Base-by-base conservation (phyloP, 75 land plant genomes). In the Ceratopteris richardii region DNA sequence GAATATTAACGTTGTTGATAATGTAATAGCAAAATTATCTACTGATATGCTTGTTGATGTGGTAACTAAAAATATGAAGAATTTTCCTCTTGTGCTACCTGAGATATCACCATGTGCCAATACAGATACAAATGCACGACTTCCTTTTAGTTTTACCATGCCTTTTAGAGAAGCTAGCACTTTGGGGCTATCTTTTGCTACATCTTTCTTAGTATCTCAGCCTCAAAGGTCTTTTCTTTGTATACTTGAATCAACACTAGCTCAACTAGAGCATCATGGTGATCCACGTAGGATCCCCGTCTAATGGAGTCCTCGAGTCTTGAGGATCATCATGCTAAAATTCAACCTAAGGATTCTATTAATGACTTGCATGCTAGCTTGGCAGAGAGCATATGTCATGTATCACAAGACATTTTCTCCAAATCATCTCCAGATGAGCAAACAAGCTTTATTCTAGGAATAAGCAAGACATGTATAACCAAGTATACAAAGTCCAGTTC, bases 231-330 rank as follows among this genome's bases (percentile, higher is more conserved):
- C n/a, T n/a, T n/a, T n/a, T n/a, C n/a, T 16, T 13, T 11, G 18
- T 52, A 14, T 11, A 11, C 20, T 20, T 52, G 19, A 11, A 16
- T 13, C 19, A 52, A 20, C 11, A 16, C 12, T 20, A 20, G 54
- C 54, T 52, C 12, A 13, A 20, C 19, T 40, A 40, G 42, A 62
- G 14, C 23, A 13, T 13, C 7, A 51, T 4, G 26, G 74, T 37
- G 74, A 71, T 50, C 70, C 70, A 59, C 61, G 74, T 50, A 71
- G 74, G 74, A 71, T 53, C 74, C 74, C 7, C 68, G 74, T 29
- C 74, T 69, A 31, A 17, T 66, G 62, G 70, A 71, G 16, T 69
- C 72, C 14, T 59, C n/a, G n/a, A n/a, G 72, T 40, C 56, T 19
- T 52, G 29, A 20, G 22, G 62, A n/a, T n/a, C n/a, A 10, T 10